phyloP scores from a whole-genome alignment of 2,329 filamentous ascomycete genomes.

The Epichloe hybrida region DNA sequence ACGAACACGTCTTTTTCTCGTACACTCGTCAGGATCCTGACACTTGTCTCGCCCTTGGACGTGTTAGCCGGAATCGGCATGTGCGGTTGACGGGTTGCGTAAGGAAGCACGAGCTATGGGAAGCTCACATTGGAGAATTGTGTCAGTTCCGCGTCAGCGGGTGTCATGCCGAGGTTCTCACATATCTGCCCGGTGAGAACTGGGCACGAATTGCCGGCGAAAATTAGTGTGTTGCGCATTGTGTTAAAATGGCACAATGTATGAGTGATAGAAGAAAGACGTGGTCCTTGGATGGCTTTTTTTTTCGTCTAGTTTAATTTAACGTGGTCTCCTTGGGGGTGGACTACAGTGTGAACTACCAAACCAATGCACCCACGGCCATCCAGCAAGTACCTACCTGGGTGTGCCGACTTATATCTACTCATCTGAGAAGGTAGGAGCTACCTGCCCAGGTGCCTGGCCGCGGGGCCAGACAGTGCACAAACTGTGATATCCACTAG shows the following conservation, averaged over 20 bases:
- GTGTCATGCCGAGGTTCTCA: conserved; percentile 51
- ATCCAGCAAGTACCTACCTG: too few relatives aligned
- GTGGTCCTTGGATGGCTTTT: conserved; percentile 8
- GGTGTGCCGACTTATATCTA: too few relatives aligned
- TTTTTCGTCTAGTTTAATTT: not conserved
- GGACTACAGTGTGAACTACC: not conserved
- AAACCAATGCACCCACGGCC: too few relatives aligned
- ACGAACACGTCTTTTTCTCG: conserved; percentile 99
- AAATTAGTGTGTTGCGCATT: conserved; percentile 56
- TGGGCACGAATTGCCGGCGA: conserved; percentile 54
- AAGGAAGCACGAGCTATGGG: conserved; percentile 11
- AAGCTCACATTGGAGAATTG: conserved; percentile 56
- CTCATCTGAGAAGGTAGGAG: too few relatives aligned
- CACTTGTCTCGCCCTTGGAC: conserved; percentile 53
- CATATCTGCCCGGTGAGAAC: conserved; percentile 52
- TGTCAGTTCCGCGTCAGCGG: conserved; percentile 50
- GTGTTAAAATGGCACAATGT: conserved; percentile 9
- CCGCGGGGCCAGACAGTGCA: not conserved
- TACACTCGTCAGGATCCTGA: conserved; percentile 60
- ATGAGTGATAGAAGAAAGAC: conserved; percentile 8
- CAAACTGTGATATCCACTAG: not conserved
- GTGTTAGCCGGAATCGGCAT: conserved; percentile 9
- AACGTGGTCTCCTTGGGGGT: not conserved
- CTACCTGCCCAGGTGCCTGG: not conserved
- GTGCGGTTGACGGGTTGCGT: not conserved